Percentiles rank a stretch among this genome's conserved stretches.
Evolutionary conservation across 495 filamentous ascomycete species (phyloP).

Genomic region (Lepidopterella palustris): DNA sequence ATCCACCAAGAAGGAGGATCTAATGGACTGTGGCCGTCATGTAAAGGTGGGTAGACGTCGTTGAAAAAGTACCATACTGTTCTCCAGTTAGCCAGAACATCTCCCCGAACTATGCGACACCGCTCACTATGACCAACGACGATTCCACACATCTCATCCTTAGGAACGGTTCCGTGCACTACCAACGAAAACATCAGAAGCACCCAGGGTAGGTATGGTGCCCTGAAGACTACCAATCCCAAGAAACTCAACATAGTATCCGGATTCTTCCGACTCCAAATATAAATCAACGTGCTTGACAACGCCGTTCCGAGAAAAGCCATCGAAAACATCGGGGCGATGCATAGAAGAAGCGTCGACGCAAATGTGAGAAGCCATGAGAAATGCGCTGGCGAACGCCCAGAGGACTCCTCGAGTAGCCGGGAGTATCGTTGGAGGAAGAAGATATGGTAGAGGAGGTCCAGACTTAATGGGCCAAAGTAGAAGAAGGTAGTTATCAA

Average conservation of each 20-base stretch:
- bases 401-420: constrained; percentile 88
- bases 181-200: constrained; percentile 83
- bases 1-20: constrained; percentile 93
- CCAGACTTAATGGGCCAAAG: constrained; percentile 88
- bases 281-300: constrained; percentile 89
- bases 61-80: constrained; percentile 94
- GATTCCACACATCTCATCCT: constrained; percentile 92
- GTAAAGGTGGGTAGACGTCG: constrained; percentile 88
- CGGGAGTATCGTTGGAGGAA: constrained; percentile 96
- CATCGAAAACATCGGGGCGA: constrained; percentile 80
- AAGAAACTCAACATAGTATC: constrained; percentile 86
- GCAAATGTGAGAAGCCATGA: constrained; percentile 89
- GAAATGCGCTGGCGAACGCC: constrained; percentile 83
- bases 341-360: constrained; percentile 61
- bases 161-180: constrained; percentile 78
- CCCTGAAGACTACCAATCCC: constrained; percentile 82
- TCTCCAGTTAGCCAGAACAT: constrained; percentile 12
- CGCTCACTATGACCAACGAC: constrained; percentile 72
- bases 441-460: constrained; percentile 97
- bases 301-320: constrained; percentile 88
- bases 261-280: constrained; percentile 93
- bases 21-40: constrained; percentile 75
- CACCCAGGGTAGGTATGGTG: constrained; percentile 95
- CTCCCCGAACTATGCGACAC: not conserved
- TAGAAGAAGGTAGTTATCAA: constrained; percentile 92